Evolutionary conservation across 768 basidiomycete genomes (phyloP), one percentile per base, ranked within the genome.

Genomic region (Phanerochaete carnosa): DNA sequence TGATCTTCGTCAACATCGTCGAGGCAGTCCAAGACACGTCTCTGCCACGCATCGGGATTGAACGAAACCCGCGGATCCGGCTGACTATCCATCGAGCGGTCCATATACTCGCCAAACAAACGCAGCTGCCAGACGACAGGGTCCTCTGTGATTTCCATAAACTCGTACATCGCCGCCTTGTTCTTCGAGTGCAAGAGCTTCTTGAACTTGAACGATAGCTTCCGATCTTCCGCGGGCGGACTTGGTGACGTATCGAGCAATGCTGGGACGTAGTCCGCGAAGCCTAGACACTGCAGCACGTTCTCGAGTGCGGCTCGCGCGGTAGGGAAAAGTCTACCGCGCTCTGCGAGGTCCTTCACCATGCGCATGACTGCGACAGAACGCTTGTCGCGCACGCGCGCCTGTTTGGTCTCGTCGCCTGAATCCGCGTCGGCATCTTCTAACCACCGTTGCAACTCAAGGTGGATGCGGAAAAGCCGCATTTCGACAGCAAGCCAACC

Each of bases 51-150:
- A 67, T 90, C 89, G 0, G 89, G 88, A 23, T 80, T 72, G 69
- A 90, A 90, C 1, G 76, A 62, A 33, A 90, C 87, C 0, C 88
- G 79, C 6, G 69, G 50, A 70, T 90, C 89, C 0, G 72, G 68
- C 55, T 79, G 73, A 45, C 84, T 78, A 62, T 88, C 88, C 83
- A 90, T 86, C 61, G 81, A 84, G 35, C 88, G 76, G 65, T 89
- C 87, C 88, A 90, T 87, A 66, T 76, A 86, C 63, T 87, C 82
- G 6, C 88, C 89, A 59, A 88, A 89, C 12, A 81, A 69, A n/a
- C 85, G 79, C 26, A 90, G 73, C 67, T 90, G 88, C 86, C 88
- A 90, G 13, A 75, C 71, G 9, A 86, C 69, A 1, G 85, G 84
- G 60, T 84, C 74, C 59, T 88, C 86, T 1, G 64, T 73, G 58